phyloP scores from a whole-genome alignment of 768 basidiomycete genomes.

The Tulasnella sp. region DNA sequence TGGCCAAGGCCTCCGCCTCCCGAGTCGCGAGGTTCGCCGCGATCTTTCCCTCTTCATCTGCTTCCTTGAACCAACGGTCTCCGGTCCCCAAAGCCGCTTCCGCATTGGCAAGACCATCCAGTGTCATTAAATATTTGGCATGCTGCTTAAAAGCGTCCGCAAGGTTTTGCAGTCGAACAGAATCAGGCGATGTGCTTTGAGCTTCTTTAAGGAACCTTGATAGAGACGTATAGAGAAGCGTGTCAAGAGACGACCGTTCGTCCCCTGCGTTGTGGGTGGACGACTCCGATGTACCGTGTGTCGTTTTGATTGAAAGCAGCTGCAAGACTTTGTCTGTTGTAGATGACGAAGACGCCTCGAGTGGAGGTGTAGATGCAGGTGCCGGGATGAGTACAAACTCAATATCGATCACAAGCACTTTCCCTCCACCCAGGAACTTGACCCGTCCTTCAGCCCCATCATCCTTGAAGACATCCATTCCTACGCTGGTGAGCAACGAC shows the following conservation, averaged over 20 bases:
- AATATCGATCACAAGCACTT: conserved; percentile 69
- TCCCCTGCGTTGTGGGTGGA: conserved; percentile 19
- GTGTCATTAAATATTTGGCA: conserved; percentile 55
- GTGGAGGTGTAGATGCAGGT: conserved; percentile 27
- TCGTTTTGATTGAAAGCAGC: conserved; percentile 54
- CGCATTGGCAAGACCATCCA: conserved; percentile 54
- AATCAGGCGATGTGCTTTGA: conserved; percentile 44
- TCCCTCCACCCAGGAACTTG: conserved; percentile 58
- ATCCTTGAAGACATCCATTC: conserved; percentile 69
- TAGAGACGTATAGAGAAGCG: conserved; percentile 46
- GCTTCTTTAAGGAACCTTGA: conserved; percentile 49
- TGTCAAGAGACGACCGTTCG: conserved; percentile 36
- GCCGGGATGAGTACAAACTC: conserved; percentile 37
- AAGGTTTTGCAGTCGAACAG: conserved; percentile 39
- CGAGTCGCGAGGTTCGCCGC: conserved; percentile 39
- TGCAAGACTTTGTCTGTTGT: conserved; percentile 21
- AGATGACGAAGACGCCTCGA: conserved; percentile 23
- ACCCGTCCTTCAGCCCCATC: conserved; percentile 35
- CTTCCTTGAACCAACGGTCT: conserved; percentile 57
- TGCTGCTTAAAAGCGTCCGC: conserved; percentile 41
- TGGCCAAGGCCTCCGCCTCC: conserved; percentile 44
- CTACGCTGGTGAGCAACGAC: conserved; percentile 49
- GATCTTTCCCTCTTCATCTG: conserved; percentile 41
- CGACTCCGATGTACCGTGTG: conserved; percentile 46
- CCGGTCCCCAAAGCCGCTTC: conserved; percentile 48